Evolutionary conservation across 1,284 basidiomycete species (phyloP), one percentile per base, ranked within the genome.

Genomic region (Neonothopanus nambi): DNA sequence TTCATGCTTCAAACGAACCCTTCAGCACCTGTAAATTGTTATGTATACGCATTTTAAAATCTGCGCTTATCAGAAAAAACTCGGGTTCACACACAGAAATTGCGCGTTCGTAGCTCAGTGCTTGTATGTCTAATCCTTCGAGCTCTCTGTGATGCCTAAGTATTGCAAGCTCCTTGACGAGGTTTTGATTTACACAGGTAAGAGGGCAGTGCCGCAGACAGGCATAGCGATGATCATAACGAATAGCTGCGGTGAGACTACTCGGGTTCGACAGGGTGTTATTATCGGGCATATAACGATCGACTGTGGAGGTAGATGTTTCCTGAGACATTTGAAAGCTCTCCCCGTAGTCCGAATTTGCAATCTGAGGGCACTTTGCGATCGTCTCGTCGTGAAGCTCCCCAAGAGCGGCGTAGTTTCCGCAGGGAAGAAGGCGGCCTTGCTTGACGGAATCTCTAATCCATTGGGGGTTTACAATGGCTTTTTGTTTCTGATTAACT

Each of bases 381-480:
- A 66, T 66, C 0, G 77, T 81, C 52, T 76, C 70, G 3, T 77
- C 68, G n/a, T 69, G 72, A 23, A 84, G 65, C 51, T 81, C 76
- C 7, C 65, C 57, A 12, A 89, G 51, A 1, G 84, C 84, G 28
- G 77, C 73, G 62, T 84, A 88, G 38, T 74, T 67, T 1, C 69
- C 76, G 53, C 70, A 86, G 0, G 84, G 77, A 2, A 81, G 65
- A 0, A 73, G 62, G n/a, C 60, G 67, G 0, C 75, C 70, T 40
- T 73, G 67, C 20, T 67, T 61, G 13, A 81, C 68, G 5, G 83
- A 86, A 55, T 84, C 76, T 24, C 66, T 73, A 12, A 91, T 73
- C 89, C 88, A 91, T 28, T 79, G 70, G 0, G 87, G 85, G 1
- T 77, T 84, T 9, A 91, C 85, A 18, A 89, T 75, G 0, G 77